Base-by-base conservation (phyloP, 352 stramenopile genomes). In the Saprolegnia parasitica region DNA sequence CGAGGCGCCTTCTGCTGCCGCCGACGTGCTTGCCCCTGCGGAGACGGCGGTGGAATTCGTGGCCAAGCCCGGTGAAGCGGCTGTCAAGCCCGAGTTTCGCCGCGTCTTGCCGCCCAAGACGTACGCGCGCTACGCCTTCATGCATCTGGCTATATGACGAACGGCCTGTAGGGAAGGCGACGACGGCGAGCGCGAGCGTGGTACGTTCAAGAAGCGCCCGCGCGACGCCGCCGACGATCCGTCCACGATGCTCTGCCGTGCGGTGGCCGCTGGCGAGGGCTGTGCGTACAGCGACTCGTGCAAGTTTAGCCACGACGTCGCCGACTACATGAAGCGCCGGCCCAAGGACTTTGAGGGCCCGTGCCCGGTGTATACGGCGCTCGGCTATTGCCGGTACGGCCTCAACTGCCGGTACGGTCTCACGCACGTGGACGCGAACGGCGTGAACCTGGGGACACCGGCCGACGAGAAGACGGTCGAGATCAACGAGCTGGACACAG, bases 341-440 rank as follows among this genome's bases (percentile, higher is more conserved):
- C 76, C 79, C 11, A 92, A 93, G 67, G 89, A 96, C 65, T 68
- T 96, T 35, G 87, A 77, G 37, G 78, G 79, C 16, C 56, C 54
- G 54, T 98, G 91, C 71, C 88, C 88, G 4, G 76, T 93, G 56
- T 97, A 91, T 73, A 77, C 84, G 23, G 80, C 73, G 15, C 76
- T 89, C 18, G 91, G 93, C 21, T 95, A 91, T 75, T 99, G 96
- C 68, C 80, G 86, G 24, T 97, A 96, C 70, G 96, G 96, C 5
- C 76, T 97, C 45, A 94, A 86, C 46, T 99, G 96, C 73, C 85
- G 93, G 50, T 95, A 98, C 55, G 95, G 91, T 3, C 77, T 78
- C 29, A 80, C 77, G 29, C 95, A 99, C 72, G 82, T 96, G 46
- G 81, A 91, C 68, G 77, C 79, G 71, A 74, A 66, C 3, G 82